Base-by-base conservation (phyloP, 2,329 filamentous ascomycete genomes). In the Penicillium polonicum region DNA sequence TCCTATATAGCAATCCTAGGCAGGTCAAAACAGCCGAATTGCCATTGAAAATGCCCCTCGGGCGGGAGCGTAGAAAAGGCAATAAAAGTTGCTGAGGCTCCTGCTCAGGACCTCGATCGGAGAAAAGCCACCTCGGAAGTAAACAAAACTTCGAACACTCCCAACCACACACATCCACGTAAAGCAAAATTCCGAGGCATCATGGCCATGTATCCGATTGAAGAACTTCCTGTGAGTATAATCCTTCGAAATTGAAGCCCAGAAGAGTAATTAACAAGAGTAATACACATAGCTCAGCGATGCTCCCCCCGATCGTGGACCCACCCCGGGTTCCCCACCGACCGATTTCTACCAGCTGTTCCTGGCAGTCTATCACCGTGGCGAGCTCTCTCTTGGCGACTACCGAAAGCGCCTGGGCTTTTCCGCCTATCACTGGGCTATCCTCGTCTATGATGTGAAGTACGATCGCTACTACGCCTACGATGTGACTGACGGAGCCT, bases 341-440 rank as follows among this genome's bases (percentile, higher is more conserved):
- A 46, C 12, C 21, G 8, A 27, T 10, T 21, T 10, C 36, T 53
- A 57, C 31, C 36, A 39, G 3, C 8, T 58, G 8, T 55, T 44
- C 25, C 25, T 58, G 12, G n/a, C 51, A 3, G 21, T 55, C n/a
- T 45, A 58, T 25, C 51, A 58, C 17, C 55, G 55, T 12, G 33
- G 38, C 31, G 55, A 54, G 21, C 25, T 55, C 1, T 58, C 55
- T 36, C 44, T 58, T 21, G 51, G 38, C 19, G 44, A 58, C 1
- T 19, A 44, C 38, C 29, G 55, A 12, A n/a, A 13, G 2, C 50
- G 51, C 15, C 55, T 58, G 5, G 55, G 50, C 29, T 55, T 38
- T 36, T 43, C 50, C 4, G 51, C 55, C 6, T 58, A 58, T 44
- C 55, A 58, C 39, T 58, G 55, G 55, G 31, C 19, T 2, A 49